These are phyloP conservation scores for Blastomyces gilchristii DNA, from an alignment of 2,329 filamentous ascomycete species.

Conservation along the genomic window DNA sequence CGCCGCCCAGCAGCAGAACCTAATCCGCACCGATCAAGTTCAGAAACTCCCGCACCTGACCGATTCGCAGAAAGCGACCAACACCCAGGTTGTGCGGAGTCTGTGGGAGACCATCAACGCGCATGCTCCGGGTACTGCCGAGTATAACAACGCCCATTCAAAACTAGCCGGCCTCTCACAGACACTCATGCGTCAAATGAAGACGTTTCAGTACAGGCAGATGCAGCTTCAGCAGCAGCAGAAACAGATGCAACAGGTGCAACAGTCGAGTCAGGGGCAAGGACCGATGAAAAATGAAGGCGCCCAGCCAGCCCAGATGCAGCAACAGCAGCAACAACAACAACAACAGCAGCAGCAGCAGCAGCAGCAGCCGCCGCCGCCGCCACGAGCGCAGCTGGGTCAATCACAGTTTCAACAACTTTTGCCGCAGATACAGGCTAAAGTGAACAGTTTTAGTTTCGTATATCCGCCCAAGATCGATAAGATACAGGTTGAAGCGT, in stretches of 20 bases:
- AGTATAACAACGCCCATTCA: slow-evolving; percentile 41
- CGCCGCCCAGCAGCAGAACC: slow-evolving; percentile 28
- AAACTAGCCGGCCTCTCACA: slow-evolving; percentile 44
- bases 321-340: slow-evolving; percentile 14
- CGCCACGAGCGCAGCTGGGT: slow-evolving; percentile 24
- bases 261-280: slow-evolving; percentile 21
- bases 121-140: slow-evolving; percentile 38
- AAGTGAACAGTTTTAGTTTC: slow-evolving; percentile 37
- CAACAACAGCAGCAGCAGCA: slow-evolving; percentile 5
- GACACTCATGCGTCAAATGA: slow-evolving; percentile 44
- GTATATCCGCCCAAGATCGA: slow-evolving; percentile 37
- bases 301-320: slow-evolving; percentile 20
- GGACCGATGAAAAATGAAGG: slow-evolving; percentile 11
- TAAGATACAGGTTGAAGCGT: slow-evolving; percentile 35
- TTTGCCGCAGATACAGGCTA: slow-evolving; percentile 37
- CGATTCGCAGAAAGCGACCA: slow-evolving; percentile 46
- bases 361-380: slow-evolving; percentile 22
- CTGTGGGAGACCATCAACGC: slow-evolving; percentile 46
- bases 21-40: slow-evolving; percentile 46
- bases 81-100: slow-evolving; percentile 43
- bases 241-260: slow-evolving; percentile 23
- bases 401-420: slow-evolving; percentile 36
- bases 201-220: slow-evolving; percentile 31
- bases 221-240: slow-evolving; percentile 24
- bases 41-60: slow-evolving; percentile 44